Evolutionary conservation across 129 eudicot genomes (phyloP).

Genomic region (Calendula officinalis): DNA sequence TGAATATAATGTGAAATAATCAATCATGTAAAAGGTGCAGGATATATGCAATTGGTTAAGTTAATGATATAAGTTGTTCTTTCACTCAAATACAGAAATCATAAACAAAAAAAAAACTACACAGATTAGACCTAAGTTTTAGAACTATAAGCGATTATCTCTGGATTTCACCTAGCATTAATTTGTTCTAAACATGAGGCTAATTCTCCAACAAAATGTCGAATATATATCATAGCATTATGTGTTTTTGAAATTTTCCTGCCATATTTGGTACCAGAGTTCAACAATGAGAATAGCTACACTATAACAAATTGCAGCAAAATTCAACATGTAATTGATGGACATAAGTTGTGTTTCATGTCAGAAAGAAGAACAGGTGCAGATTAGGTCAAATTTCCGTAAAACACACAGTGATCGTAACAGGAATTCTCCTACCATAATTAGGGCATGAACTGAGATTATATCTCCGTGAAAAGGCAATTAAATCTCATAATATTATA

Average conservation of each 20-base stretch:
- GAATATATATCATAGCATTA: background rate
- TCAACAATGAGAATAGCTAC: background rate
- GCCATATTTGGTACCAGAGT: background rate
- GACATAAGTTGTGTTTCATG: background rate
- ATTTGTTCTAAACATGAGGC: conserved; percentile 6
- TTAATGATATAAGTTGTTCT: conserved; percentile 4
- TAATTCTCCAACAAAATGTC: conserved; percentile 1
- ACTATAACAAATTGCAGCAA: background rate
- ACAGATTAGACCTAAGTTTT: conserved; percentile 13
- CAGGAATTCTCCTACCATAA: background rate
- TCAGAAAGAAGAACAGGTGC: background rate
- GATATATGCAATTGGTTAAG: background rate
- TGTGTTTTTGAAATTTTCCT: background rate
- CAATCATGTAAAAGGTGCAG: background rate
- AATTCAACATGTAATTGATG: background rate
- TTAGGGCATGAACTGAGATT: conserved; percentile 5
- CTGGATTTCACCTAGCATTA: background rate
- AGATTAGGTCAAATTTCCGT: background rate
- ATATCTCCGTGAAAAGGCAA: background rate
- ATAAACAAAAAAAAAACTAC: background rate
- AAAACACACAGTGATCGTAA: background rate
- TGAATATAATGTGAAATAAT: background rate
- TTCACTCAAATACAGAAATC: conserved; percentile 7
- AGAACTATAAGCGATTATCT: background rate
- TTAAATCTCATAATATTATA: background rate